These are phyloP conservation scores for Quaeritorhiza haematococci DNA, from an alignment of 371 early-diverging fungal genomes.

Conservation along the genomic window DNA sequence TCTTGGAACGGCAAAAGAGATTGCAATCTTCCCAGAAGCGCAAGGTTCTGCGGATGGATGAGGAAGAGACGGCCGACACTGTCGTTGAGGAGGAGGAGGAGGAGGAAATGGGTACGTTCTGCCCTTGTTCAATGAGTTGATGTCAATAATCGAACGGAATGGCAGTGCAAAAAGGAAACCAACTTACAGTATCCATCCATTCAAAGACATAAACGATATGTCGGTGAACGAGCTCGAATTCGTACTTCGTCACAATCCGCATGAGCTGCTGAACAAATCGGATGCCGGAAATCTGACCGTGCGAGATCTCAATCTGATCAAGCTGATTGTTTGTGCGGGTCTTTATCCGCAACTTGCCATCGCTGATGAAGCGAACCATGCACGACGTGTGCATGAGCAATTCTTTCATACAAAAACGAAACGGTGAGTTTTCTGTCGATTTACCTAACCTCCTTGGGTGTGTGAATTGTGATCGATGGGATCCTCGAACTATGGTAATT, in stretches of 20 bases:
- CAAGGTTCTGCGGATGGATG: slow-evolving; percentile 25
- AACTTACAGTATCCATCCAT: no score
- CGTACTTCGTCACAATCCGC: slow-evolving; percentile 47
- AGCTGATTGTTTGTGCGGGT: slow-evolving; percentile 56
- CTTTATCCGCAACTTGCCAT: slow-evolving; percentile 64
- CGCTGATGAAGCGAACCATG: slow-evolving; percentile 58
- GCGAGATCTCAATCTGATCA: slow-evolving; percentile 46
- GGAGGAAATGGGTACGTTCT: neutral
- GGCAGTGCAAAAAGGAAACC: no score
- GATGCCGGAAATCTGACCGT: slow-evolving; percentile 34
- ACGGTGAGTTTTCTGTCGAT: slow-evolving; percentile 3
- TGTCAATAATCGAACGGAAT: no score
- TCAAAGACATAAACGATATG: slow-evolving; percentile 18
- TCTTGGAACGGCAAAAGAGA: slow-evolving; percentile 52
- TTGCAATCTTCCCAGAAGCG: slow-evolving; percentile 21
- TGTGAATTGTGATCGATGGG: no score
- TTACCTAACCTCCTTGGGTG: neutral
- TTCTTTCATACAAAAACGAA: slow-evolving; percentile 30
- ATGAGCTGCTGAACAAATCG: slow-evolving; percentile 27
- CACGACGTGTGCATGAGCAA: slow-evolving; percentile 52
- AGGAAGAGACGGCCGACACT: slow-evolving; percentile 4
- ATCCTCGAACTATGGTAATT: no score
- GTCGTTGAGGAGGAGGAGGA: slow-evolving; percentile 15
- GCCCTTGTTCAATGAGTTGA: no score
- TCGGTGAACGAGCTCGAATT: slow-evolving; percentile 62